Evolutionary conservation across 768 basidiomycete species (phyloP).

Genomic region (Pluteus cervinus): DNA sequence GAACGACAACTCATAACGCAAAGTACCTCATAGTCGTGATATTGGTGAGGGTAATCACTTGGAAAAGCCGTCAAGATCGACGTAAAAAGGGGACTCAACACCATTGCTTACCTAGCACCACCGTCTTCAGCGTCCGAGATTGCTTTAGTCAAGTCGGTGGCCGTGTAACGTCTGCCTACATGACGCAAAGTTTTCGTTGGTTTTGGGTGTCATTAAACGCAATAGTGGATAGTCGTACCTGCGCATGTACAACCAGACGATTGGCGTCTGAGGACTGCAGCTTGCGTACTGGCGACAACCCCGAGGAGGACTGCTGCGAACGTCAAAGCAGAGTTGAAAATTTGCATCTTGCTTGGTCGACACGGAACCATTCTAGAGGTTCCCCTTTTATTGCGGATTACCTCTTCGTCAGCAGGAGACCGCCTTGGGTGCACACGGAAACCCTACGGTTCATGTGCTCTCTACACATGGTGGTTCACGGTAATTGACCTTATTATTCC

Average conservation of each 20-base stretch:
- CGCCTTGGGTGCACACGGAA: too few species aligned
- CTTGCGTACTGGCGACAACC: constrained; percentile 9
- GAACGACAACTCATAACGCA: background rate
- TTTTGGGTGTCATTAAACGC: too few species aligned
- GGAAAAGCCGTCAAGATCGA: background rate
- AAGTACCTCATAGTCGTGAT: constrained; percentile 19
- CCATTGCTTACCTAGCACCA: constrained; percentile 14
- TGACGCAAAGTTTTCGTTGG: too few species aligned
- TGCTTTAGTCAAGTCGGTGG: constrained; percentile 14
- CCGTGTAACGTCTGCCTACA: too few species aligned
- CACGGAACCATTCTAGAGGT: too few species aligned
- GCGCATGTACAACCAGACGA: constrained; percentile 16
- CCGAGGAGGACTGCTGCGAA: too few species aligned
- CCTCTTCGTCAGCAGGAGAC: too few species aligned
- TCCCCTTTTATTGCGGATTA: too few species aligned
- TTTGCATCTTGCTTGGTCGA: too few species aligned
- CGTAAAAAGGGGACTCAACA: background rate
- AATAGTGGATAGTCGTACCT: constrained; percentile 7
- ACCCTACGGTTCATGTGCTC: too few species aligned
- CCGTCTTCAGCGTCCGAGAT: constrained; percentile 13
- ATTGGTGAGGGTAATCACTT: constrained; percentile 20
- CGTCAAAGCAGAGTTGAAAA: background rate
- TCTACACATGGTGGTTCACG: too few species aligned
- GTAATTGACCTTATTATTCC: too few species aligned
- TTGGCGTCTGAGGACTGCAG: constrained; percentile 13